Base-by-base conservation (phyloP, 306 rosid species). In the Casuarina equisetifolia region DNA sequence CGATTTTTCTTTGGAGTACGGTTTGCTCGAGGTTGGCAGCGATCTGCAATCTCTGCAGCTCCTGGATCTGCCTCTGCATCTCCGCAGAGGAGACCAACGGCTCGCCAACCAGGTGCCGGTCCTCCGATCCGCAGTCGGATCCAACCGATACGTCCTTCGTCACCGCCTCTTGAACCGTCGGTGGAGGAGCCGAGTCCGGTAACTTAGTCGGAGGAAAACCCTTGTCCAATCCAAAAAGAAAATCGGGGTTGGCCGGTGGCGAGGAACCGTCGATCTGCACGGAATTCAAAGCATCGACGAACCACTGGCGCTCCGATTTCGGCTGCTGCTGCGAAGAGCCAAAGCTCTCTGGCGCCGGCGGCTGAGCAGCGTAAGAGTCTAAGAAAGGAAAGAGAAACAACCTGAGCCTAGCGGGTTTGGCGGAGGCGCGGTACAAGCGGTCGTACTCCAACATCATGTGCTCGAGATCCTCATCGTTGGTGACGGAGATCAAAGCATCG, bases 401-500 rank as follows among this genome's bases (percentile, higher is more conserved):
- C 58, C 97, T 69, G 74, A 94, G 64, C 70, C 97, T 69, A 1
- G 97, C 92, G 2, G 98, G 95, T 77, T 88, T 88, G 17, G 91
- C 80, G 1, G 95, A 94, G 45, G 86, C 70, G 35, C 96, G 92
- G 73, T 39, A 72, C 80, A 92, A 64, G 2, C 97, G 93, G 77
- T 94, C 97, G 68, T 86, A 92, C 88, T 94, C 97, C 50, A 88
- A 61, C 96, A 94, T 90, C 93, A 92, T 84, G 58, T 90, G 92
- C 50, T 89, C 93, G 16, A 94, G 93, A 81, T 94, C 97, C 32
- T 94, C 98, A 12, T 92, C 95, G 54, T 89, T 90, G 73, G 89
- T 89, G 55, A 94, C 96, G 43, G 98, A 94, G 69, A 92, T 92
- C 75, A 94, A 82, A 7, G 97, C 91, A 67, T 94, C 97, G 77